phyloP scores from a whole-genome alignment of 1,284 basidiomycete species.

The Grifola frondosa region DNA sequence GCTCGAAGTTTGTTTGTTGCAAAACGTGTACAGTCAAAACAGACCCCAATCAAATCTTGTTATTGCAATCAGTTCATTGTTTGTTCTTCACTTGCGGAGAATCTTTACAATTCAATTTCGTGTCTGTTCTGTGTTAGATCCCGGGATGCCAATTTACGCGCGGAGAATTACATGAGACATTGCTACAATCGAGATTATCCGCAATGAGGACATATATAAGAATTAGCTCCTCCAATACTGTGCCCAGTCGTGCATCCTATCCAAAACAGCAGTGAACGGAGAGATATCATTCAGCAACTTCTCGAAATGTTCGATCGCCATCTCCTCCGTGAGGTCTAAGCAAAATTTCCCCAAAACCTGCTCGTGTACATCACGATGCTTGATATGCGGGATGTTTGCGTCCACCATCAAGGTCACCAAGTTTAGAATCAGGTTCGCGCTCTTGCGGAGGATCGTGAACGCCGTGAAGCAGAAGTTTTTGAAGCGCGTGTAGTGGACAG shows the following conservation, averaged over 20 bases:
- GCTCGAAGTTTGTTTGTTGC: too few species aligned
- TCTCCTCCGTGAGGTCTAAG: constrained; percentile 90
- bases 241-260: constrained; percentile 86
- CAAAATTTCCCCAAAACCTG: constrained; percentile 97
- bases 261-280: constrained; percentile 90
- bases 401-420: constrained; percentile 97
- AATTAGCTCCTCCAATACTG: constrained; percentile 79
- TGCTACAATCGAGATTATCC: not conserved
- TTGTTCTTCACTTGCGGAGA: too few species aligned
- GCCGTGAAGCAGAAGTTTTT: constrained; percentile 96
- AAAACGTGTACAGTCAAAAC: too few species aligned
- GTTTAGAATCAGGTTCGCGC: constrained; percentile 97
- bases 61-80: too few species aligned
- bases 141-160: too few species aligned
- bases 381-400: constrained; percentile 97
- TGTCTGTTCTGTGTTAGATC: too few species aligned
- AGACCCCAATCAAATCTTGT: too few species aligned
- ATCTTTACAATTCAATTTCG: too few species aligned
- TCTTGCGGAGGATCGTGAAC: constrained; percentile 93
- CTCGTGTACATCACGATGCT: constrained; percentile 81
- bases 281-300: constrained; percentile 92
- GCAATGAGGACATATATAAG: not conserved
- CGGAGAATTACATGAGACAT: too few species aligned
- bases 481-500: constrained; percentile 91
- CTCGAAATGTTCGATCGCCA: constrained; percentile 97